Base-by-base conservation (phyloP, 306 rosid genomes). In the Ceratonia siliqua region DNA sequence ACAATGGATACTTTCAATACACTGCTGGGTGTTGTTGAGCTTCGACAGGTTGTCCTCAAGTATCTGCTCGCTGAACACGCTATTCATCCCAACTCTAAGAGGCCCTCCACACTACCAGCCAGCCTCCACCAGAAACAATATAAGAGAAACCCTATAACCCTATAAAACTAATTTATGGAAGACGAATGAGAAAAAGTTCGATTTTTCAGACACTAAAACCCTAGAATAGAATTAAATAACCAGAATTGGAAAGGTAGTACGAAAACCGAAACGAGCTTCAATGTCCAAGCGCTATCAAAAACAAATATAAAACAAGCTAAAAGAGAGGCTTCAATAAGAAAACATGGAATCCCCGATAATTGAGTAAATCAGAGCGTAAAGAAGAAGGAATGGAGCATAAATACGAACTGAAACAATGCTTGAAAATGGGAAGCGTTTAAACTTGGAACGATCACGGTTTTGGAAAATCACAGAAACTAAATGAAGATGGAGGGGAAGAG, bases 31-130 rank as follows among this genome's bases (percentile, higher is more conserved):
- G 85, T 81, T 89, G 86, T 88, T 89, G 82, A 89, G 91, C 97
- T 87, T 94, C 76, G 96, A 83, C 32, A 94, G 89, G 89, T 88
- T 91, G 73, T 94, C 98, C 1, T 85, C 94, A 76, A 91, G 96
- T 68, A 89, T 81, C 82, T 85, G 88, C 79, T 94, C 96, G 61
- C 82, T 79, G 88, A 91, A 94, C 39, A 85, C 88, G 68, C 87
- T 89, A 87, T 80, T 87, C 97, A 88, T 91, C 87, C 82, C 84
- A 77, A 75, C 69, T 64, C 63, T 54, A 69, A 35, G 68, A 61
- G 45, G 28, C 32, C 74, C 13, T 56, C 78, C 43, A 68, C 75
- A 41, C 73, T 33, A 48, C 77, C 56, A 72, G 27, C 75, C 49
- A 69, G 53, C 45, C 77, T 68, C 85, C 59, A 50, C 9, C 27